These are phyloP conservation scores for Beauveria sp. DNA, from an alignment of 2,329 filamentous ascomycete species.

Conservation along the genomic window DNA sequence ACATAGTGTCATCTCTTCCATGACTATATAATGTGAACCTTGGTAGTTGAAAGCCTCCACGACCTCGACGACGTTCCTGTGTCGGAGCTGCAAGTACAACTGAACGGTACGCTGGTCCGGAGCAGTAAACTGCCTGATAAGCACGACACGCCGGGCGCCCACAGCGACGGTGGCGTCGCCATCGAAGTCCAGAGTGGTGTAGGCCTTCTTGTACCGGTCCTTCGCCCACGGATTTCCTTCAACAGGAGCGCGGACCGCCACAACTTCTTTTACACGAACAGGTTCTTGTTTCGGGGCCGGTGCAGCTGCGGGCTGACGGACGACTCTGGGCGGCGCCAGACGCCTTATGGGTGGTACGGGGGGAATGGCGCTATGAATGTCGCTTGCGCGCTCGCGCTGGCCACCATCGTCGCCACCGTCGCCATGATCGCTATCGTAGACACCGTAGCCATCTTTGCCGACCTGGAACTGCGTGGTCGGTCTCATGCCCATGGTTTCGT, in stretches of 20 bases:
- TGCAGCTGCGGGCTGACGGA: too few species aligned
- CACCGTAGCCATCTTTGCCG: not conserved
- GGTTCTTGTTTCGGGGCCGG: not conserved
- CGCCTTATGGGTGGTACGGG: not conserved
- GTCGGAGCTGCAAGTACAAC: not conserved
- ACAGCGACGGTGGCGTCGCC: not conserved
- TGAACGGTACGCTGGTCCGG: not conserved
- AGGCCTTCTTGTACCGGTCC: not conserved
- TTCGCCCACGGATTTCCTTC: not conserved
- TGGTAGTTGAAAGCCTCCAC: not conserved
- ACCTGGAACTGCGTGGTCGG: not conserved
- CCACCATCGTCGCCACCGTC: not conserved
- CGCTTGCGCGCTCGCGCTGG: not conserved
- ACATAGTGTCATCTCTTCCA: not conserved
- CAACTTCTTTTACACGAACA: not conserved
- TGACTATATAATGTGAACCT: not conserved
- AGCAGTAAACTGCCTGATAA: not conserved
- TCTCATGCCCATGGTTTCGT: not conserved
- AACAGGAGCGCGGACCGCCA: not conserved
- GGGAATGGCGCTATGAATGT: not conserved
- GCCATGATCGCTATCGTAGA: too few species aligned
- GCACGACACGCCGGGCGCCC: not conserved
- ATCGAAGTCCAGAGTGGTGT: not conserved
- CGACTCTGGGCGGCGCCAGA: not conserved
- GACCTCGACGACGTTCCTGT: not conserved